phyloP scores from a whole-genome alignment of 768 basidiomycete species.

The Boletus barrowsii region DNA sequence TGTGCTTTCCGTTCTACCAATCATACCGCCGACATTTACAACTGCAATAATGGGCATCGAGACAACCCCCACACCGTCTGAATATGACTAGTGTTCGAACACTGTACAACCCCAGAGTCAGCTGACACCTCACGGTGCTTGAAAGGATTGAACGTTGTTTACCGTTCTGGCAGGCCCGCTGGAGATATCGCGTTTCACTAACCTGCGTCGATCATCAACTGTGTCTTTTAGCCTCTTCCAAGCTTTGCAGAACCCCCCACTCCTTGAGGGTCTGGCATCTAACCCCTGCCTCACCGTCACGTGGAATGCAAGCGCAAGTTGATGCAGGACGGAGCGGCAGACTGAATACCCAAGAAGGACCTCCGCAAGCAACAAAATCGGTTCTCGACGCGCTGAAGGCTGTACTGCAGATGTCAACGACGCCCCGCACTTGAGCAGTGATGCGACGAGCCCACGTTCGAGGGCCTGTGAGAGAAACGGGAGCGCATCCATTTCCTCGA shows the following conservation, averaged over 20 bases:
- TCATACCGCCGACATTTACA: conserved; percentile 26
- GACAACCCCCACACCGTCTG: conserved; percentile 26
- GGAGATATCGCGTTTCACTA: conserved; percentile 15
- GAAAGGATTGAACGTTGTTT: conserved; percentile 15
- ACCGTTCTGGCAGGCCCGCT: conserved; percentile 27
- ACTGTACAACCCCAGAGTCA: conserved; percentile 15
- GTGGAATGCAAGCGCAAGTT: conserved; percentile 9
- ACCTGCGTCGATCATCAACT: conserved; percentile 18
- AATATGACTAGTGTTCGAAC: conserved; percentile 17
- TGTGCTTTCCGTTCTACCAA: conserved; percentile 27
- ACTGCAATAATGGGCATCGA: conserved; percentile 28
- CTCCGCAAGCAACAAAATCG: conserved; percentile 10
- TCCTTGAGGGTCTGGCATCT: conserved; percentile 11
- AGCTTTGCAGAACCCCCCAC: conserved; percentile 18
- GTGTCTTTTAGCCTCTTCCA: conserved; percentile 21
- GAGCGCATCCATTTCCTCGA: conserved; percentile 24
- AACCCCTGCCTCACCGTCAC: background rate
- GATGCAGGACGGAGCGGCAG: conserved; percentile 26
- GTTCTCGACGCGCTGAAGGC: conserved; percentile 1
- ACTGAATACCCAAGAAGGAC: conserved; percentile 25
- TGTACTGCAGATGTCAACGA: conserved; percentile 17
- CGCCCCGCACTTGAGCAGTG: conserved; percentile 23
- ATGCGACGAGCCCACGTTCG: conserved; percentile 15
- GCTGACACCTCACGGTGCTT: background rate
- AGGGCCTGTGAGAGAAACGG: conserved; percentile 28